phyloP scores from a whole-genome alignment of 805 yeast species.

The Yarrowia deformans region DNA sequence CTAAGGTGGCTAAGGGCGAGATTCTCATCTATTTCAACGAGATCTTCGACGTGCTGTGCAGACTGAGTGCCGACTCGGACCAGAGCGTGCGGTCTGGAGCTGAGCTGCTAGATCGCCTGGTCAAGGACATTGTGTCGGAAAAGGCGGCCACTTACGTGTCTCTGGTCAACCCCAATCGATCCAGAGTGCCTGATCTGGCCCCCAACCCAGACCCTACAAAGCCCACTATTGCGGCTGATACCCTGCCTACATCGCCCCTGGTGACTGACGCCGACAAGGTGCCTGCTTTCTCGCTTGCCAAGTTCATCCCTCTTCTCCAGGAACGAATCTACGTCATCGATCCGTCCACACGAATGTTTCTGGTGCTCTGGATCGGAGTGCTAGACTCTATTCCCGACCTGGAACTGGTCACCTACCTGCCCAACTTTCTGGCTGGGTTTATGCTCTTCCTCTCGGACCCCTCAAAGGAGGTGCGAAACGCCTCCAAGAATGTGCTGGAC shows the following conservation, averaged over 20 bases:
- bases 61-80: slow-evolving; percentile 88
- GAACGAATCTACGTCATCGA: slow-evolving; percentile 92
- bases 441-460: slow-evolving; percentile 80
- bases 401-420: slow-evolving; percentile 84
- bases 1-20: slow-evolving; percentile 96
- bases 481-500: slow-evolving; percentile 79
- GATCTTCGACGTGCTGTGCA: slow-evolving; percentile 89
- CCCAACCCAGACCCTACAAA: slow-evolving; percentile 47
- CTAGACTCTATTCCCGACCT: slow-evolving; percentile 91
- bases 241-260: slow-evolving; percentile 41
- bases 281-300: slow-evolving; percentile 81
- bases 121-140: slow-evolving; percentile 94
- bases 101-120: slow-evolving; percentile 84
- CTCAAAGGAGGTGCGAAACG: slow-evolving; percentile 84
- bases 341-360: slow-evolving; percentile 88
- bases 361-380: slow-evolving; percentile 93
- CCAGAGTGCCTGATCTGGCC: slow-evolving; percentile 61
- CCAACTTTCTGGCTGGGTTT: slow-evolving; percentile 86
- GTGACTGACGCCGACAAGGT: slow-evolving; percentile 53
- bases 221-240: slow-evolving; percentile 48
- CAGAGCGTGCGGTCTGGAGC: slow-evolving; percentile 94
- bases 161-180: slow-evolving; percentile 60
- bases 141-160: slow-evolving; percentile 83
- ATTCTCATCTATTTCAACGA: slow-evolving; percentile 90
- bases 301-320: slow-evolving; percentile 87